These are phyloP conservation scores for Calonectria montana DNA, from an alignment of 2,329 filamentous ascomycete species.

Conservation along the genomic window DNA sequence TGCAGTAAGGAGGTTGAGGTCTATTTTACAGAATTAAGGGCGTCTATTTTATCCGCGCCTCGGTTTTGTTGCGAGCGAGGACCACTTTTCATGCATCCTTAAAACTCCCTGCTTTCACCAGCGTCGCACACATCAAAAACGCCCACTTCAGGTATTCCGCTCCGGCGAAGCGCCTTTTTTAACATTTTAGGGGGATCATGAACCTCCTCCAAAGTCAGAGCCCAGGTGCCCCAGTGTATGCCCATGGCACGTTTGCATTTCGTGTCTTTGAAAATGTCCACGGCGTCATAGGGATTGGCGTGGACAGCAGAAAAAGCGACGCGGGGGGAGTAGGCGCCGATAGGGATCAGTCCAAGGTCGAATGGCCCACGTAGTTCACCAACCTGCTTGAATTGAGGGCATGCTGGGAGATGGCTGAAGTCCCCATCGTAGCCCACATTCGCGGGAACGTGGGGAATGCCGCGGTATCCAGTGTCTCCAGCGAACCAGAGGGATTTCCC, in stretches of 20 bases:
- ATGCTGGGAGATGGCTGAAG: background rate
- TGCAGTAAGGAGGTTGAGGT: too few relatives aligned
- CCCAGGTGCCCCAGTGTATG: background rate
- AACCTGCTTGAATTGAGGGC: background rate
- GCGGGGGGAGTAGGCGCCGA: background rate
- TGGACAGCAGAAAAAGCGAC: background rate
- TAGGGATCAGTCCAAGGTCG: background rate
- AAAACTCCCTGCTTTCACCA: background rate
- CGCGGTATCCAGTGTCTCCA: background rate
- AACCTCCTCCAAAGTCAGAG: background rate
- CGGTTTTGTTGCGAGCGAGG: too few relatives aligned
- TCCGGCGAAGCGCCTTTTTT: background rate
- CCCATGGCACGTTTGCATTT: background rate
- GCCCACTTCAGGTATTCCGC: background rate
- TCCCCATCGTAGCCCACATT: background rate
- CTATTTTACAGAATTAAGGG: background rate
- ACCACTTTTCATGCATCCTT: background rate
- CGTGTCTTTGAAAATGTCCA: background rate
- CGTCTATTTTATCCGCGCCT: background rate
- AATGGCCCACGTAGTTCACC: background rate
- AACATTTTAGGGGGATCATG: background rate
- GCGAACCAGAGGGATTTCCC: background rate
- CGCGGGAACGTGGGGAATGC: background rate
- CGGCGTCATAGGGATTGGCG: background rate
- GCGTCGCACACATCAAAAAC: background rate